Evolutionary conservation across 257 asterid genomes (phyloP).

Genomic region (Plantago elongata): DNA sequence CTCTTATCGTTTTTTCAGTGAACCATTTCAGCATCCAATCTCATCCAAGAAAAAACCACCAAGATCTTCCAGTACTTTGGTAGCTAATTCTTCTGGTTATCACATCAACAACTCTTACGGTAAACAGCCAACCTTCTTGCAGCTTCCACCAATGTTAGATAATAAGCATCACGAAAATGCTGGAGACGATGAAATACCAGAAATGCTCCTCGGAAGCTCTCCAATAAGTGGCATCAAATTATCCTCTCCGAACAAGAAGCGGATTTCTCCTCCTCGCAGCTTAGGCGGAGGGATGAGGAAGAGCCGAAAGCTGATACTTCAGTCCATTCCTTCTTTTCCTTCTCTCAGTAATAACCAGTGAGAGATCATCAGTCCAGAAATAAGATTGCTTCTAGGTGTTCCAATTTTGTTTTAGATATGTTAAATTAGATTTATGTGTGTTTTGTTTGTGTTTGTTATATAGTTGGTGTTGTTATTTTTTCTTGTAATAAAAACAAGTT

Average conservation of each 20-base stretch:
- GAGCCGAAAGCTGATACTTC: constrained; percentile 64
- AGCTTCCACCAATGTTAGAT: constrained; percentile 54
- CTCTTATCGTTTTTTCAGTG: constrained; percentile 32
- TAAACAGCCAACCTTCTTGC: constrained; percentile 35
- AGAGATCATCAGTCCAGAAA: constrained; percentile 19
- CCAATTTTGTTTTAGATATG: constrained; percentile 28
- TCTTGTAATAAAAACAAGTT: constrained; percentile 4
- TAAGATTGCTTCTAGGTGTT: constrained; percentile 8
- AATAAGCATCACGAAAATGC: constrained; percentile 38
- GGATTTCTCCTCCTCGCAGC: constrained; percentile 66
- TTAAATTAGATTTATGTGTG: background rate
- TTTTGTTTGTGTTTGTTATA: background rate
- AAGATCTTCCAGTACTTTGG: constrained; percentile 40
- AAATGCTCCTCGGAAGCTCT: constrained; percentile 57
- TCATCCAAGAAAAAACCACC: constrained; percentile 64
- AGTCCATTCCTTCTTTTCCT: constrained; percentile 69
- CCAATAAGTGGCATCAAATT: constrained; percentile 49
- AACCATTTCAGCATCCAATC: constrained; percentile 40
- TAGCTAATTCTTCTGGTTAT: constrained; percentile 43
- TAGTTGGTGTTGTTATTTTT: background rate
- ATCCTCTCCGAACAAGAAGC: constrained; percentile 74
- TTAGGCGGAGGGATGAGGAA: constrained; percentile 32
- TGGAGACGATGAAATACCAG: constrained; percentile 67
- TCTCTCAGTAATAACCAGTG: constrained; percentile 50
- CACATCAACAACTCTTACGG: constrained; percentile 32